Conservation (phyloP, 176 grass and related monocot genomes). For the Carex kokanica region DNA sequence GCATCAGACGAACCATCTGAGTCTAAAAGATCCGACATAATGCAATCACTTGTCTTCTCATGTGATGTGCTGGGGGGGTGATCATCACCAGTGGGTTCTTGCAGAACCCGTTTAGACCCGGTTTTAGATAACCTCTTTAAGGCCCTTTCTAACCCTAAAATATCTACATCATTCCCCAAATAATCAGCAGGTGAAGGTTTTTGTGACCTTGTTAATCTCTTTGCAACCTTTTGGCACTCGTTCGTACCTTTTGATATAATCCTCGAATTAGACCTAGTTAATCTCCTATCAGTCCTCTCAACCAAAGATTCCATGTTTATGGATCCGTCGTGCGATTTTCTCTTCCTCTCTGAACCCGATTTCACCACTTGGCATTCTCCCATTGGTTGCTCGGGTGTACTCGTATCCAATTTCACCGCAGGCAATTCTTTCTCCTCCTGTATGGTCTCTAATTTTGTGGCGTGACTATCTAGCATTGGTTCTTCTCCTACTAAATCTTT, state of each 20-base stretch:
- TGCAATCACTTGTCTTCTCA: conserved; percentile 5
- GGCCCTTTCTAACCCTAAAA: conserved; percentile 23
- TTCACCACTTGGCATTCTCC: conserved; percentile 13
- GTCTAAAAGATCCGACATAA: conserved; percentile 8
- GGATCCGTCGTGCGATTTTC: neutral
- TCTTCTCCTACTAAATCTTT: neutral
- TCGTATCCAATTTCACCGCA: neutral
- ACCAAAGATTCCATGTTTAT: conserved; percentile 4
- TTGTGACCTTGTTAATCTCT: conserved; percentile 26
- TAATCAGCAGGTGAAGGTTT: conserved; percentile 21
- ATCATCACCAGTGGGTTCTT: neutral
- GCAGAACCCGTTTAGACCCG: conserved; percentile 20
- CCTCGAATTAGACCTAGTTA: conserved; percentile 26
- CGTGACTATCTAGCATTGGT: neutral
- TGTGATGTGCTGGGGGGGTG: neutral
- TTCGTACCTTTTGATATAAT: neutral
- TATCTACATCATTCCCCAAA: conserved; percentile 22
- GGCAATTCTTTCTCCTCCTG: neutral
- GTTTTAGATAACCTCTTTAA: conserved; percentile 16
- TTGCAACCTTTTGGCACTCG: neutral
- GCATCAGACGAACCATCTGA: neutral
- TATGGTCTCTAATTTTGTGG: neutral
- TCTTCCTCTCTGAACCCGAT: conserved; percentile 11
- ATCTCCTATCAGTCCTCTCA: conserved; percentile 18
- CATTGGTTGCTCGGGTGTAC: conserved; percentile 15